Evolutionary conservation across 2,329 filamentous ascomycete genomes (phyloP), one percentile per base, ranked within the genome.

Genomic region (Ophioceras dolichostomum): DNA sequence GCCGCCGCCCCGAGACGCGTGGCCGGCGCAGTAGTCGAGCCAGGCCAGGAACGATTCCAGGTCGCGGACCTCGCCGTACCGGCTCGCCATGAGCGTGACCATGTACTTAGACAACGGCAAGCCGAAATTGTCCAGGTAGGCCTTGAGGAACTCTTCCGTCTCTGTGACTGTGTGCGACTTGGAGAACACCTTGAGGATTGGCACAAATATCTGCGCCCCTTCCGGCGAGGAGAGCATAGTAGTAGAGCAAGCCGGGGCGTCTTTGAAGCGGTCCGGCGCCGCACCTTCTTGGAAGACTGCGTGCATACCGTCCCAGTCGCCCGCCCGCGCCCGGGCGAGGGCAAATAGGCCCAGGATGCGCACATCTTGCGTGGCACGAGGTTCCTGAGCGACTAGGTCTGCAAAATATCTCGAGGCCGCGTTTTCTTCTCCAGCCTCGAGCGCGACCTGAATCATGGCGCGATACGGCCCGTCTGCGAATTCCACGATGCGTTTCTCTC

Each of bases 81-180:
- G 57, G 32, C 62, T 61, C 13, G 63, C 61, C 42, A 68, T 53
- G 18, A 67, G 43, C 3, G 58, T 60, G 28, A 66, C 60, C 40
- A 60, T 48, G 37, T 55, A 52, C 9, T 44, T 50, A 42, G 54
- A 53, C 29, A 64, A 42, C 4, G 51, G 50, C 7, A 66, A 47
- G 18, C 50, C 48, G 30, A 64, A 45, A 14, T 56, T 50, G 12
- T 49, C 45, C 4, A 54, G 48, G 36, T 58, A 67, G n/a, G 41
- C 43, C 34, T 53, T 94, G 26, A 64, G 42, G 28, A 67, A 64
- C 5, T 51, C 51, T 41, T 61, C 60, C 5, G 56, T 56, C 42
- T 67, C 61, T 14, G 47, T 45, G 27, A 56, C 55, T 3, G 58
- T 54, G 41, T 67, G 64, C 8, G 39, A 47, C n/a, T 53, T 46